Evolutionary conservation across 140 eudicot genomes (phyloP), one percentile per base, ranked within the genome.

Genomic region (Senecio squalidus): DNA sequence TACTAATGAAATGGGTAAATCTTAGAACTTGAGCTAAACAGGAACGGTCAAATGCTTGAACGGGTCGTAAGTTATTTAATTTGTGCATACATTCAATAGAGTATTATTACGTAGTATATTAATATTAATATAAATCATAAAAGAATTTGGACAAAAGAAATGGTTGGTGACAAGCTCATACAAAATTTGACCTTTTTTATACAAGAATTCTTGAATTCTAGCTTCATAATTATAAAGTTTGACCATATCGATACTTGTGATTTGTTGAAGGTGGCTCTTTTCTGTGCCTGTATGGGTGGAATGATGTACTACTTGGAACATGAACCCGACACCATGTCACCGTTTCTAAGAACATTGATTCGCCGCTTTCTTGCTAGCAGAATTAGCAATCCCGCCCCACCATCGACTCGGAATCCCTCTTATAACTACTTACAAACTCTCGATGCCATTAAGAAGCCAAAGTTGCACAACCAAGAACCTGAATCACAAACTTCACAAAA

Each of bases 241-340:
- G 16, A 36, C 25, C n/a, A 9, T 36, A 23, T 22, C 21, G 5
- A 5, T 14, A 54, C 24, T 54, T 70, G 31, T 34, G 24, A n/a
- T 59, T 21, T 69, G 31, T 60, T 60, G 14, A 67, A 92, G 98
- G 98, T 92, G 74, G 93, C 87, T 66, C 69, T 92, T 33, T 92
- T 92, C 68, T 87, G 98, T 64, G 96, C 89, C 7, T 92, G 98
- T 67, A 92, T 92, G 98, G 98, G 96, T 38, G 98, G 89, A 55
- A 73, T 92, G 56, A 92, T 92, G 98, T 92, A 92, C 72, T 92
- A 87, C 84, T 71, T 87, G 41, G 98, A 92, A 72, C 87, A 92
- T 29, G 96, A 92, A 62, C 98, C 98, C 0, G 95, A 92, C 64
- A 92, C 98, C 53, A 92, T 92, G 98, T 88, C 96, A 55, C 96